These are phyloP conservation scores for Obelidium mucronatum DNA, from an alignment of 192 early-diverging fungal genomes.

Conservation along the genomic window DNA sequence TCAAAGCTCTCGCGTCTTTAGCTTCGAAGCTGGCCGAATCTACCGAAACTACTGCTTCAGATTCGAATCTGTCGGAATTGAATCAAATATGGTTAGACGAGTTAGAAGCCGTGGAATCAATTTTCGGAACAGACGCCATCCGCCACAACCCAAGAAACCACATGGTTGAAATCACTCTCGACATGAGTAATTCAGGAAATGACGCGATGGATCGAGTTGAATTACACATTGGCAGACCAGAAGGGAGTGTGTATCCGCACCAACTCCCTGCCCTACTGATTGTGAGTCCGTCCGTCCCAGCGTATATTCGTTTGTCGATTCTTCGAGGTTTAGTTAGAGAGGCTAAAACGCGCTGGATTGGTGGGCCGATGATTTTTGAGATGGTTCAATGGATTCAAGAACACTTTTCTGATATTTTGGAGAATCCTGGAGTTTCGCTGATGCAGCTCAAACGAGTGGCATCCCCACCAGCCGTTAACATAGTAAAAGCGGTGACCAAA, in stretches of 20 bases:
- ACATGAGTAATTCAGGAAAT: constrained; percentile 42
- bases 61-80: constrained; percentile 51
- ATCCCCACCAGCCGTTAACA: not conserved
- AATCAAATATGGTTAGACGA: constrained; percentile 66
- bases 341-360: constrained; percentile 15
- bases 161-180: not conserved
- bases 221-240: constrained; percentile 71
- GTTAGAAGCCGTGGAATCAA: constrained; percentile 66
- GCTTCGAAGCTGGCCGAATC: constrained; percentile 52
- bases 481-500: not conserved
- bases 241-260: constrained; percentile 67
- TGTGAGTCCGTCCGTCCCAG: constrained; percentile 65
- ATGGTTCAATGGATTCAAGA: constrained; percentile 48
- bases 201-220: not conserved
- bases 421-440: constrained; percentile 24
- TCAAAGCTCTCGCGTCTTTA: constrained; percentile 57
- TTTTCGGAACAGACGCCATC: constrained; percentile 51
- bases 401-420: constrained; percentile 29
- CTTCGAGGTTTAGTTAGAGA: constrained; percentile 34
- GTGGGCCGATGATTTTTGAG: constrained; percentile 49
- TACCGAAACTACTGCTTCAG: constrained; percentile 43
- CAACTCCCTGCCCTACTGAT: constrained; percentile 67
- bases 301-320: constrained; percentile 60
- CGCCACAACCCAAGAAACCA: not conserved
- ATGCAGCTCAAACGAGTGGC: constrained; percentile 19